Conservation (phyloP, 2,329 filamentous ascomycete species). For the Cytospora paraplurivora region DNA sequence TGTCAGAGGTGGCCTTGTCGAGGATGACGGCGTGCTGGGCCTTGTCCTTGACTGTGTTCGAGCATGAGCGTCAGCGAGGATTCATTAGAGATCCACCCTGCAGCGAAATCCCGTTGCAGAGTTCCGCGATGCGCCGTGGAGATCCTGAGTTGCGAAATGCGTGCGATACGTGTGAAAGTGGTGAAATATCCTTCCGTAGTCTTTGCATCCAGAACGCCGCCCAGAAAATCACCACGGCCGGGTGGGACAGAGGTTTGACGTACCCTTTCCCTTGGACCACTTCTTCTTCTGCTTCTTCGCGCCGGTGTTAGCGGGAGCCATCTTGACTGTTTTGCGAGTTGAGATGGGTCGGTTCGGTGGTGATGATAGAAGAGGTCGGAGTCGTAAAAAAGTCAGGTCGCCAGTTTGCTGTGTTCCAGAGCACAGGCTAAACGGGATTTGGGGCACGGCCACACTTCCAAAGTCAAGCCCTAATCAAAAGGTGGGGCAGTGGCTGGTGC, state of each 20-base stretch:
- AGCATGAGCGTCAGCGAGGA: constrained; percentile 6
- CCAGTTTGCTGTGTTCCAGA: constrained; percentile 4
- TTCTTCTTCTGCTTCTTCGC: constrained; percentile 84
- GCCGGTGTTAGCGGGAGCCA: constrained; percentile 58
- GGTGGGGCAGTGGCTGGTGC: background rate
- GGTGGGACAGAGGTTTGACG: constrained; percentile 37
- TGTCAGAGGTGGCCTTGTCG: constrained; percentile 96
- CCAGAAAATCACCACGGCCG: constrained; percentile 14
- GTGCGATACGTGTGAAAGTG: background rate
- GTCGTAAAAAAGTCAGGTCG: constrained; percentile 16
- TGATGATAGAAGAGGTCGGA: constrained; percentile 29
- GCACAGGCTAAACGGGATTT: background rate
- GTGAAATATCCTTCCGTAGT: background rate
- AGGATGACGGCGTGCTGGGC: constrained; percentile 98
- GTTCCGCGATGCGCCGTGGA: background rate
- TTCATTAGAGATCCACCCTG: background rate
- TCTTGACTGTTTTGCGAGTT: constrained; percentile 43
- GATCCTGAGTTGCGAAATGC: background rate
- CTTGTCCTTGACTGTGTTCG: constrained; percentile 91
- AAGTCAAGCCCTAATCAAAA: background rate
- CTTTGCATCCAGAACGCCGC: constrained; percentile 1
- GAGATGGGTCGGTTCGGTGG: constrained; percentile 28
- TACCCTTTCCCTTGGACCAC: constrained; percentile 72
- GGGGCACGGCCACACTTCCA: background rate
- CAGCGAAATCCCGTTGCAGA: background rate